Percentiles rank a stretch among this genome's conserved stretches.
Evolutionary conservation across 352 stramenopile species (phyloP).

Genomic region (Phytophthora chlamydospora): DNA sequence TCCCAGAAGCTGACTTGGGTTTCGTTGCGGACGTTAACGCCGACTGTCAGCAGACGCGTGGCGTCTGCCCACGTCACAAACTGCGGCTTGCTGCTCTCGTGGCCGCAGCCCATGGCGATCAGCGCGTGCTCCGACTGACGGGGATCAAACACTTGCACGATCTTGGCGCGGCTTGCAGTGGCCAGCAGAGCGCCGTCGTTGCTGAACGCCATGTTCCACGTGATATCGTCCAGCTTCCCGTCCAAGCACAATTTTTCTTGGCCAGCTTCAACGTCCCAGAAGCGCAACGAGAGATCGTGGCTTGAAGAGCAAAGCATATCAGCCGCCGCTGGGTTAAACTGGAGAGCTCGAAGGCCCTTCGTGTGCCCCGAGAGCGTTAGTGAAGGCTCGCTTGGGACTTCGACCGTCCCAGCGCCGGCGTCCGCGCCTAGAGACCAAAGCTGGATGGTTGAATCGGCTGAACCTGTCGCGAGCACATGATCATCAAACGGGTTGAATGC

Average conservation of each 20-base stretch:
- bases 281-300: slow-evolving; percentile 63
- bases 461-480: slow-evolving; percentile 61
- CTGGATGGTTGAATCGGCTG: slow-evolving; percentile 62
- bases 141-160: slow-evolving; percentile 80
- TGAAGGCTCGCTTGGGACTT: slow-evolving; percentile 10
- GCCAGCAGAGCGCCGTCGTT: slow-evolving; percentile 65
- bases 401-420: slow-evolving; percentile 5
- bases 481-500: slow-evolving; percentile 69
- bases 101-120: slow-evolving; percentile 69
- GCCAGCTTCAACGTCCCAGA: slow-evolving; percentile 78
- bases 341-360: slow-evolving; percentile 57
- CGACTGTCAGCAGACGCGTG: slow-evolving; percentile 56
- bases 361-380: slow-evolving; percentile 55
- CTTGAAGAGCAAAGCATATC: slow-evolving; percentile 69
- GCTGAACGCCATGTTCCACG: slow-evolving; percentile 81
- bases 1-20: slow-evolving; percentile 82
- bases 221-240: slow-evolving; percentile 72
- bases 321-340: slow-evolving; percentile 70
- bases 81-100: slow-evolving; percentile 74
- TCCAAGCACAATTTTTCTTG: slow-evolving; percentile 49
- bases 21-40: slow-evolving; percentile 64
- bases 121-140: slow-evolving; percentile 52
- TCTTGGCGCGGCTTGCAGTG: slow-evolving; percentile 70
- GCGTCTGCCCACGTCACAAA: slow-evolving; percentile 66
- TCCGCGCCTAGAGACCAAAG: slow-evolving; percentile 56